A percentile compares a stretch with the other conserved stretches of the same genome.
These are phyloP conservation scores for Colletotrichum horii DNA, from an alignment of 2,329 filamentous ascomycete species.

Conservation along the genomic window DNA sequence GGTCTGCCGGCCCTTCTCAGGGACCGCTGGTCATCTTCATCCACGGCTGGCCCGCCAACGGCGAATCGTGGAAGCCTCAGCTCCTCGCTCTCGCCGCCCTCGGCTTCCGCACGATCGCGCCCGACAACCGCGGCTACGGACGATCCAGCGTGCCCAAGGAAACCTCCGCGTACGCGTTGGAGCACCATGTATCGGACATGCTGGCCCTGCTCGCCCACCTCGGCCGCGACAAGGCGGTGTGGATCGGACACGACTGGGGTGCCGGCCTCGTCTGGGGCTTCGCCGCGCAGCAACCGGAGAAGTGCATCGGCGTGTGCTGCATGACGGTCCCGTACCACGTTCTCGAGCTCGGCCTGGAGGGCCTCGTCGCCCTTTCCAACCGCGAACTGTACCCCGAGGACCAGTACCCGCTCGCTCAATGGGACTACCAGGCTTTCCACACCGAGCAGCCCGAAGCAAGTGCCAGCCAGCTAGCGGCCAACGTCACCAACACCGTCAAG, in stretches of 20 bases:
- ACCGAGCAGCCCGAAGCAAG: slow-evolving; percentile 29
- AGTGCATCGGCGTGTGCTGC: slow-evolving; percentile 26
- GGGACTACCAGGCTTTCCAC: slow-evolving; percentile 34
- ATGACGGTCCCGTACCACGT: slow-evolving; percentile 45
- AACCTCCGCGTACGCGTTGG: slow-evolving; percentile 32
- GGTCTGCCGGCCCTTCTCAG: slow-evolving; percentile 29
- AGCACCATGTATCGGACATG: slow-evolving; percentile 36
- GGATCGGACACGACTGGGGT: slow-evolving; percentile 53
- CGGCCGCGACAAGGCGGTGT: slow-evolving; percentile 43
- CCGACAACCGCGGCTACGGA: slow-evolving; percentile 42
- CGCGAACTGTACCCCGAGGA: slow-evolving; percentile 49
- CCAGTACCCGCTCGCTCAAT: slow-evolving; percentile 39
- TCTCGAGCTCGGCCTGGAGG: slow-evolving; percentile 44
- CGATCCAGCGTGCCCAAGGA: slow-evolving; percentile 34
- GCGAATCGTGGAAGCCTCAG: slow-evolving; percentile 35
- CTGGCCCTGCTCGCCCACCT: slow-evolving; percentile 35
- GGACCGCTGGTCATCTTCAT: slow-evolving; percentile 37
- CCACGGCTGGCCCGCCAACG: slow-evolving; percentile 42
- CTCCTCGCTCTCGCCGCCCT: slow-evolving; percentile 29
- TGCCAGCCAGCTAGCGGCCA: slow-evolving; percentile 20
- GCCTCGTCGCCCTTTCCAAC: slow-evolving; percentile 39
- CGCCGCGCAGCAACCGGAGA: slow-evolving; percentile 31
- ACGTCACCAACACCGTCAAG: slow-evolving; percentile 23
- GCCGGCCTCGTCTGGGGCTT: slow-evolving; percentile 29
- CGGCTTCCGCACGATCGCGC: slow-evolving; percentile 36